Evolutionary conservation across 1,139 yeast genomes (phyloP), one percentile per base, ranked within the genome.

Genomic region (Arxiozyma bovina): DNA sequence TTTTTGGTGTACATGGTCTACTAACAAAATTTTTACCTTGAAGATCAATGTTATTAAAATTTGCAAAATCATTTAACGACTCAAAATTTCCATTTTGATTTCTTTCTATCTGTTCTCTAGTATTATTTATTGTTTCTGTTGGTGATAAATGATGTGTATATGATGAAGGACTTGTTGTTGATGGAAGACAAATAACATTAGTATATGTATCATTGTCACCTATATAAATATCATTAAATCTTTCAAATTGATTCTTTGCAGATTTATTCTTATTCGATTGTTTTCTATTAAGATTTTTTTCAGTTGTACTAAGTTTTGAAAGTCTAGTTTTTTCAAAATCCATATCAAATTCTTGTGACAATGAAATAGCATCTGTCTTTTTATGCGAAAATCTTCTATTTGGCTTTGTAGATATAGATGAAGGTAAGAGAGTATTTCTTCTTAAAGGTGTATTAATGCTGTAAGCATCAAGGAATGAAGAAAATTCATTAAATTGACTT

Each of bases 71-170:
- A 9, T 46, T 23, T 27, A 65, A 54, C 45, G 57, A 59, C 15
- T 50, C 54, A 47, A 59, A 64, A 12, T 53, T 54, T 2, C 66
- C 64, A 11, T 49, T 57, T 34, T 61, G 56, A 50, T 66, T 67
- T 51, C 68, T 62, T 47, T 63, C 56, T 9, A 66, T 57, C 54
- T 67, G 70, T 52, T 63, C 63, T 20, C 58, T 60, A 1, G 69
- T 64, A 51, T 65, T 57, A 27, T 53, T 47, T 3, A 63, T 63
- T 6, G 65, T 61, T 21, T 53, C 53, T 11, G 56, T 55, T 11
- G 66, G 61, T 1, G 62, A 56, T 22, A 43, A 49, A 18, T 55
- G 48, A 43, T 57, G 58, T 15, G 52, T 50, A 49, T 55, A 60
- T 18, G 41, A 20, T 12, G 22, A 42, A 17, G 53, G 51, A 18